phyloP scores from a whole-genome alignment of 1,284 basidiomycete species.

The Trichosporon sp. region DNA sequence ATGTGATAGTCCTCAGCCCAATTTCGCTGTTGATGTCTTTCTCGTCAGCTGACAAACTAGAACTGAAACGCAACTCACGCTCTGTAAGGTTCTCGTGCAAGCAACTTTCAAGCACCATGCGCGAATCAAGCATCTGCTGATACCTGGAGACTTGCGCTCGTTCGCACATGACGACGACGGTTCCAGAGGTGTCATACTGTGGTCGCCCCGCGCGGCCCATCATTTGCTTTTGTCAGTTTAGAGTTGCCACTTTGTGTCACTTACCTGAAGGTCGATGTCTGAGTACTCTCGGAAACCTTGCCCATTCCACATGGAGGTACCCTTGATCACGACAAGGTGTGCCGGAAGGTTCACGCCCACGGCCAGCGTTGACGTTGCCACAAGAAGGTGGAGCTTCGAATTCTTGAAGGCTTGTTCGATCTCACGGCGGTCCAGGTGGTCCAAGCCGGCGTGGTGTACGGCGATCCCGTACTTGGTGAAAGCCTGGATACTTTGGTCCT shows the following conservation, averaged over 20 bases:
- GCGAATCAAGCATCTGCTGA: slow-evolving; percentile 48
- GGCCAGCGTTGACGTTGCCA: slow-evolving; percentile 59
- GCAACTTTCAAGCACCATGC: slow-evolving; percentile 77
- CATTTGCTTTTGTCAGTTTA: slow-evolving; percentile 48
- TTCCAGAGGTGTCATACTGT: slow-evolving; percentile 73
- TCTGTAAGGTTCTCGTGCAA: slow-evolving; percentile 81
- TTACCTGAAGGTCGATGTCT: slow-evolving; percentile 56
- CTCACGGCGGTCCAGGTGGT: slow-evolving; percentile 53
- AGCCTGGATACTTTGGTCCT: slow-evolving; percentile 42
- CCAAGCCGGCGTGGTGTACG: slow-evolving; percentile 62
- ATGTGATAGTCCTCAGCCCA: slow-evolving; percentile 74
- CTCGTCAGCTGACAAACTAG: not conserved
- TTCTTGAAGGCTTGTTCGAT: slow-evolving; percentile 58
- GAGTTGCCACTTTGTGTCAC: not conserved
- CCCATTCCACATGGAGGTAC: slow-evolving; percentile 51
- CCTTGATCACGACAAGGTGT: slow-evolving; percentile 57
- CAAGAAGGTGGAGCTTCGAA: slow-evolving; percentile 54
- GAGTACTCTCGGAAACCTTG: slow-evolving; percentile 52
- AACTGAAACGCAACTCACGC: slow-evolving; percentile 50
- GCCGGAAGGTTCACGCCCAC: slow-evolving; percentile 62
- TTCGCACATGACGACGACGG: slow-evolving; percentile 51
- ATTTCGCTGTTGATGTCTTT: slow-evolving; percentile 85
- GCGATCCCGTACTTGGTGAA: slow-evolving; percentile 56
- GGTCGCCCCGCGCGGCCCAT: slow-evolving; percentile 75
- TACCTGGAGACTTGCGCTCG: slow-evolving; percentile 40